phyloP scores from a whole-genome alignment of 2,329 filamentous ascomycete genomes.

The Fusarium bulbicola region DNA sequence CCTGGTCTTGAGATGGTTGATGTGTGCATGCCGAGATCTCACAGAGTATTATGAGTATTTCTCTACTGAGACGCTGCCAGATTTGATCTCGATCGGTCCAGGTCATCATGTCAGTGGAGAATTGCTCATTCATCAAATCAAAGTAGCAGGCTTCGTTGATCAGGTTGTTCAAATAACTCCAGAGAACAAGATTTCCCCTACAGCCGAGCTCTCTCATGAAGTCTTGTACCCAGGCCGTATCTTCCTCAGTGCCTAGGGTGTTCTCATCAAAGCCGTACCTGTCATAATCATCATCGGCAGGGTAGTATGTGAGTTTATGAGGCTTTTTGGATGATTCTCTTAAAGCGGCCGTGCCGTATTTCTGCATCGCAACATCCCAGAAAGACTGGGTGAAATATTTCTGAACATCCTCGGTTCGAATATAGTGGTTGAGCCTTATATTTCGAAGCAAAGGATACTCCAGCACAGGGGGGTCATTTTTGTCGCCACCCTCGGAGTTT shows the following conservation, averaged over 20 bases:
- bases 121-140: conserved; percentile 19
- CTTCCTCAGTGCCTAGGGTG: not conserved
- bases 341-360: conserved; percentile 39
- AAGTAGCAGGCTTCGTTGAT: conserved; percentile 30
- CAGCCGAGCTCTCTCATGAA: not conserved
- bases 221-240: conserved; percentile 1
- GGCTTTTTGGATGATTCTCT: conserved; percentile 23
- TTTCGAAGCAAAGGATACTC: not conserved
- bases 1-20: not conserved
- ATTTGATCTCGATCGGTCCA: not conserved
- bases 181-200: conserved; percentile 1
- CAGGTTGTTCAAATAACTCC: conserved; percentile 29
- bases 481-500: not conserved
- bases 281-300: not conserved
- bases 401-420: conserved; percentile 17
- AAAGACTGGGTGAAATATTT: conserved; percentile 39
- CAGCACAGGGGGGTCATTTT: conserved; percentile 1
- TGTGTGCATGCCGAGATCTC: conserved; percentile 13
- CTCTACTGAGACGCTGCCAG: not conserved
- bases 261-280: not conserved
- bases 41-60: conserved; percentile 17
- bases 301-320: conserved; percentile 31
- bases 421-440: conserved; percentile 13
- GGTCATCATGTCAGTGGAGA: not conserved
- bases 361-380: conserved; percentile 39